Percentiles rank a stretch among this genome's conserved stretches.
Evolutionary conservation across 2,329 filamentous ascomycete genomes (phyloP).

Genomic region (Colletotrichum sp.): DNA sequence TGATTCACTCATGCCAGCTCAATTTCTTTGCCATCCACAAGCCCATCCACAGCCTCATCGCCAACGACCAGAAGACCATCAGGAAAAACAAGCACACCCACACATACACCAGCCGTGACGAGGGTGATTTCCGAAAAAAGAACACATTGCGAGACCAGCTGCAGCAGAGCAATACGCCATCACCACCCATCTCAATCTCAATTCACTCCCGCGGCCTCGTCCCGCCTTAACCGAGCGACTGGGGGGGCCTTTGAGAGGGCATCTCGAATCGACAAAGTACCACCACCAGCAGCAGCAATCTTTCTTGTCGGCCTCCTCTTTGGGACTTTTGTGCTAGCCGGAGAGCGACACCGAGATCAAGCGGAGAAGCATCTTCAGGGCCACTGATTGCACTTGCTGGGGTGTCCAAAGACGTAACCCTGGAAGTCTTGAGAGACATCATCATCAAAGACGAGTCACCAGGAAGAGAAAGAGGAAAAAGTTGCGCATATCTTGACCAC

Average conservation of each 20-base stretch:
- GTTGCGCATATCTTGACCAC: not conserved
- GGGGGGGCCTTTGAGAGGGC: not conserved
- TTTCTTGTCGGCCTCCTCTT: not conserved
- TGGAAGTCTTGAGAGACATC: not conserved
- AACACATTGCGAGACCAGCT: not conserved
- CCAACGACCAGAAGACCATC: not conserved
- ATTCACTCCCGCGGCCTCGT: not conserved
- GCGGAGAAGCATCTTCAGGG: not conserved
- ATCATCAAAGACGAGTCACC: not conserved
- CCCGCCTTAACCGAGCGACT: not conserved
- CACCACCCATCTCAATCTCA: not conserved
- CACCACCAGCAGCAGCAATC: not conserved
- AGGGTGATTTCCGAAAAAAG: not conserved
- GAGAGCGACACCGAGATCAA: not conserved
- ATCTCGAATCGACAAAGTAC: not conserved
- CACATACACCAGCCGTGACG: not conserved
- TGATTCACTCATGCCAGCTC: constrained; percentile 7
- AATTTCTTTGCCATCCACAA: constrained; percentile 18
- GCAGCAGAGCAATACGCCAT: not conserved
- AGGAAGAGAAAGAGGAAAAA: not conserved
- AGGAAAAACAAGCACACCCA: not conserved
- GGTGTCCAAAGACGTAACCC: not conserved
- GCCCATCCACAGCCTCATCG: constrained; percentile 5
- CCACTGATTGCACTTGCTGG: constrained; percentile 5
- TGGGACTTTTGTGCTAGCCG: not conserved